Conservation (phyloP, 2,329 filamentous ascomycete genomes). For the Lasiodiplodia hormozganensis region DNA sequence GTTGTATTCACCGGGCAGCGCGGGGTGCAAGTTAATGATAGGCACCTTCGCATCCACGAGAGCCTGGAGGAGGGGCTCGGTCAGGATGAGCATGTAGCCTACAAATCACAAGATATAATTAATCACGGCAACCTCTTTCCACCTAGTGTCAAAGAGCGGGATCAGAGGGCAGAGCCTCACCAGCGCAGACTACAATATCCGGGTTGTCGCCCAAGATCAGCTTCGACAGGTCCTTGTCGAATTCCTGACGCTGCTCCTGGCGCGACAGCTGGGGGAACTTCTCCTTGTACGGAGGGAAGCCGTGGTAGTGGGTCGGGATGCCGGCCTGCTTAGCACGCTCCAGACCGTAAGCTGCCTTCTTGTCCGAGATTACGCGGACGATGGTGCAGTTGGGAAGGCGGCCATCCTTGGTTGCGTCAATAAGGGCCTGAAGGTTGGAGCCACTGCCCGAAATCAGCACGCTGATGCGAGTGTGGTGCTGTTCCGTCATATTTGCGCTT, state of each 20-base stretch:
- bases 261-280: conserved; percentile 63
- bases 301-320: conserved; percentile 82
- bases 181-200: conserved; percentile 75
- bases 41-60: conserved; percentile 66
- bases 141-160: neutral
- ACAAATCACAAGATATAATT: conserved; percentile 40
- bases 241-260: conserved; percentile 62
- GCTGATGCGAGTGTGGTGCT: conserved; percentile 53
- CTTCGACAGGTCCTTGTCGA: conserved; percentile 77
- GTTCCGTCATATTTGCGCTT: conserved; percentile 25
- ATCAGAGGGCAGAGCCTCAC: conserved; percentile 9
- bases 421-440: conserved; percentile 80
- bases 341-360: conserved; percentile 68
- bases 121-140: neutral
- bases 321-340: conserved; percentile 63
- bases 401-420: conserved; percentile 60
- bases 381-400: conserved; percentile 61
- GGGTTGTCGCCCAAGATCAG: conserved; percentile 71
- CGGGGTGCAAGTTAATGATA: conserved; percentile 85
- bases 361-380: conserved; percentile 66
- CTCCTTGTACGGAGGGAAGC: conserved; percentile 78
- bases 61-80: conserved; percentile 71
- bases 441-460: conserved; percentile 70
- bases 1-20: conserved; percentile 75
- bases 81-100: conserved; percentile 88